A percentile compares a stretch with the other conserved stretches of the same genome.
Evolutionary conservation across 805 yeast species (phyloP).

Genomic region (Ogataea salicorniae): DNA sequence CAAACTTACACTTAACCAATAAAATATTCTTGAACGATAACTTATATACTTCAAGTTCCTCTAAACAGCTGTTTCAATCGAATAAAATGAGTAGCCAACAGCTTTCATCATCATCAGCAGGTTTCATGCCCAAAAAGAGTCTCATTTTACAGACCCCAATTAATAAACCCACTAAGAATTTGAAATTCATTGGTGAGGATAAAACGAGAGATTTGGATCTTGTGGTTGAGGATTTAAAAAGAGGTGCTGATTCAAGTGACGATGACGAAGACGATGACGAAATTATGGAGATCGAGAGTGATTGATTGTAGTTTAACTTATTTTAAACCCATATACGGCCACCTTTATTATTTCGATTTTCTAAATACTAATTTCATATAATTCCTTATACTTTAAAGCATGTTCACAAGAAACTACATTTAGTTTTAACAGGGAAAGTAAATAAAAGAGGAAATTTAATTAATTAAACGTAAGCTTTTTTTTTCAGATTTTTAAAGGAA

Average conservation of each 20-base stretch:
- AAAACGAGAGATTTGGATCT: slow-evolving; percentile 28
- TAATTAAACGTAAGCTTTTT: no score
- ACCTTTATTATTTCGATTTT: no score
- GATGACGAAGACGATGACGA: slow-evolving; percentile 44
- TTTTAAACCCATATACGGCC: background rate
- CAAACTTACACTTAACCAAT: slow-evolving; percentile 34
- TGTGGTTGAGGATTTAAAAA: slow-evolving; percentile 35
- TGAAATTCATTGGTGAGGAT: slow-evolving; percentile 26
- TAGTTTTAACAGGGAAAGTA: no score
- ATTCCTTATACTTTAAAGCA: no score
- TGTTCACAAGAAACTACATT: no score
- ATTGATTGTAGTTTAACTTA: slow-evolving; percentile 20
- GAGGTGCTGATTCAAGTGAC: slow-evolving; percentile 38
- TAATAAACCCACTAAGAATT: slow-evolving; percentile 15
- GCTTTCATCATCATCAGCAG: background rate
- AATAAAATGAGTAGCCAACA: no score
- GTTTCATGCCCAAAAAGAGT: slow-evolving; percentile 18
- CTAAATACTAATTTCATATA: no score
- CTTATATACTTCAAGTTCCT: background rate
- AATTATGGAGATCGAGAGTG: slow-evolving; percentile 59
- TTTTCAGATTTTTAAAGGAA: no score
- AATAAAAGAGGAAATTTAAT: no score
- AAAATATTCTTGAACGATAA: slow-evolving; percentile 16
- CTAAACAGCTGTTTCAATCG: no score
- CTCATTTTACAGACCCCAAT: slow-evolving; percentile 18